Base-by-base conservation (phyloP, 1,284 basidiomycete species). In the Leccinum pachyderme region DNA sequence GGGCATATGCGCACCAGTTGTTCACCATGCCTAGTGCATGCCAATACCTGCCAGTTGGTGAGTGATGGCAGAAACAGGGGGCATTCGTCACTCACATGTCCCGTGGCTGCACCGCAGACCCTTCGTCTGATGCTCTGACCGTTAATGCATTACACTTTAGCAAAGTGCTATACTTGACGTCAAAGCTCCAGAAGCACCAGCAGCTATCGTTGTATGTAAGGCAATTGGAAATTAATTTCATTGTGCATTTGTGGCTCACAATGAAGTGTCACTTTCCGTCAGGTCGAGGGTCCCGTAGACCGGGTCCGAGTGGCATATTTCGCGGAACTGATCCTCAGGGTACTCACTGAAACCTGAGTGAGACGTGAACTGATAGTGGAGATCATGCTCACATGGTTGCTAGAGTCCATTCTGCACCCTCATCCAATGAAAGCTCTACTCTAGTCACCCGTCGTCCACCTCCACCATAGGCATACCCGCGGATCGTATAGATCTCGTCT, bases 381-480 rank as follows among this genome's bases (percentile, higher is more conserved):
- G 66, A 62, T 18, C 44, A 51, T 50, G 27, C 63, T 33, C 54
- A 73, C 70, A 86, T 75, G 25, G 74, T 67, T 7, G 80, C 77
- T 5, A 84, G 71, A 15, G 55, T 61, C 86, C 86, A 88, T 1
- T 73, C 76, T 22, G 60, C 54, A 0, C 85, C 86, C 43, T 82
- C 78, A 60, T 88, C 84, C 6, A 84, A 63, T 6, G 83, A 81
- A 47, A 87, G 59, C 60, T 89, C 86, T 15, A 87, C 78, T 12
- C 86, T 75, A 7, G 76, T 78, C 29, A 89, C 73, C 13, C 84
- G 74, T 12, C 81, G 72, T 1, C 86, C 86, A 7, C 86, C 85
- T n/a, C 86, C 86, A 13, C 77, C 74, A 64, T 88, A 88, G 0
- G 84, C 86, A 59, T 87, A 89, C 7, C 86, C 86, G 47, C 70